Base-by-base conservation (phyloP, 139 green algal genomes). In the Chlamydomonas schloesseri region DNA sequence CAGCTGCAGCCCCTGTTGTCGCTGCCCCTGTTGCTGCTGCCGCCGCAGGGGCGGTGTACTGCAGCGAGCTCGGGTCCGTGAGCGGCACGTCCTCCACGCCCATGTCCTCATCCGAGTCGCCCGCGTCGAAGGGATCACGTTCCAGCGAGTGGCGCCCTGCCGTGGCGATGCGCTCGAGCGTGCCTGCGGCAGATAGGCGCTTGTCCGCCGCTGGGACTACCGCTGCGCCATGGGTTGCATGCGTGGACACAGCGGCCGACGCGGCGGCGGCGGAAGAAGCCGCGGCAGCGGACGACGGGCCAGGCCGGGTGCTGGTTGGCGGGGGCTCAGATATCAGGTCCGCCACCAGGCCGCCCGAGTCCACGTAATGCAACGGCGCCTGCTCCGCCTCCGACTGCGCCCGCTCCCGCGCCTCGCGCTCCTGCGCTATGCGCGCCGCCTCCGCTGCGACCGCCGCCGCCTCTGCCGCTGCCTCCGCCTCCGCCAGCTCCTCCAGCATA, bases 111-210 rank as follows among this genome's bases (percentile, higher is more conserved):
- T 85, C 79, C 26, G 79, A 37, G 47, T 77, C 67, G 31, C 42
- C 79, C 0, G 65, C 79, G 31, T 85, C 65, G 55, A 85, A 85
- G 24, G 79, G 79, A 31, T 85, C 79, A 1, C 46, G 9, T 10
- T 29, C 17, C 31, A 47, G 3, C 6, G 62, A 46, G 14, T 29
- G 60, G 37, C 42, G 18, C 8, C 21, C 42, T 24, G 70, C 10
- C 13, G 73, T 37, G 11, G n/a, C 14, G 5, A 71, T 14, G n/a
- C 23, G 64, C 64, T 28, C 26, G 13, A 71, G 64, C 55, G 55
- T 24, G 55, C 55, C 47, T 14, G 73, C 46, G 36, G 70, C 24
- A 8, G 36, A 58, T 20, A 57, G 8, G 33, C 50, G 36, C 17
- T 28, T 57, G 31, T n/a, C 20, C 9, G 67, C 31, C 36, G 69